A percentile compares a stretch with the other conserved stretches of the same genome.
Evolutionary conservation across 2,329 filamentous ascomycete genomes (phyloP).

Genomic region (Sclerotinia borealis): DNA sequence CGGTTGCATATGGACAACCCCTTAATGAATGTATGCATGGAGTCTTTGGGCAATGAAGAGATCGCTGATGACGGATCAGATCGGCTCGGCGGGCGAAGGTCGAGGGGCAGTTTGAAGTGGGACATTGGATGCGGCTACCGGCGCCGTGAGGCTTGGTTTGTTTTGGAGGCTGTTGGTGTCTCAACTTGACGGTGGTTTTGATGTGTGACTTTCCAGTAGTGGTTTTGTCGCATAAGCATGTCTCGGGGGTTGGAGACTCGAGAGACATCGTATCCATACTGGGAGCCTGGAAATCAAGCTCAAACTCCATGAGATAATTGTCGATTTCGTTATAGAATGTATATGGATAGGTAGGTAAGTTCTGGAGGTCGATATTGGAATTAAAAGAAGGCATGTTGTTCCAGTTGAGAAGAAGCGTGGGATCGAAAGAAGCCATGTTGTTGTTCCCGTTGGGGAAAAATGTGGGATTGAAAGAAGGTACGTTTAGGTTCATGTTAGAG

Average conservation of each 20-base stretch:
- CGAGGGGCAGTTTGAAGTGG: background rate
- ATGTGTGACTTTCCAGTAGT: too few relatives aligned
- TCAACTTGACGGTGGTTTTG: background rate
- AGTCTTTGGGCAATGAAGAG: background rate
- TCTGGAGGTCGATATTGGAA: too few relatives aligned
- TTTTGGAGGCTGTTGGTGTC: background rate
- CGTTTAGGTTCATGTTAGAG: too few relatives aligned
- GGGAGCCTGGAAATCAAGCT: too few relatives aligned
- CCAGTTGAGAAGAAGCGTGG: too few relatives aligned
- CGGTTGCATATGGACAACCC: background rate
- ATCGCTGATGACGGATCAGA: background rate
- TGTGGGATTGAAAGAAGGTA: too few relatives aligned
- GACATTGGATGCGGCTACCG: background rate
- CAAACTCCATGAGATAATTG: too few relatives aligned
- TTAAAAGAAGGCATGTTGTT: too few relatives aligned
- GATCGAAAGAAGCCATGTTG: too few relatives aligned
- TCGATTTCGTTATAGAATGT: background rate
- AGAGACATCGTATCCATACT: background rate
- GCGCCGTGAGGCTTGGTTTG: background rate
- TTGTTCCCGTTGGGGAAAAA: too few relatives aligned
- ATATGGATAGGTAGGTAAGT: too few relatives aligned
- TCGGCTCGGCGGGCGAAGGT: background rate
- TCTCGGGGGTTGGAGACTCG: background rate
- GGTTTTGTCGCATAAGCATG: background rate
- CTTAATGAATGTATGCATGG: background rate